Base-by-base conservation (phyloP, 108 stramenopile genomes). In the Skeletonema tropicum region DNA sequence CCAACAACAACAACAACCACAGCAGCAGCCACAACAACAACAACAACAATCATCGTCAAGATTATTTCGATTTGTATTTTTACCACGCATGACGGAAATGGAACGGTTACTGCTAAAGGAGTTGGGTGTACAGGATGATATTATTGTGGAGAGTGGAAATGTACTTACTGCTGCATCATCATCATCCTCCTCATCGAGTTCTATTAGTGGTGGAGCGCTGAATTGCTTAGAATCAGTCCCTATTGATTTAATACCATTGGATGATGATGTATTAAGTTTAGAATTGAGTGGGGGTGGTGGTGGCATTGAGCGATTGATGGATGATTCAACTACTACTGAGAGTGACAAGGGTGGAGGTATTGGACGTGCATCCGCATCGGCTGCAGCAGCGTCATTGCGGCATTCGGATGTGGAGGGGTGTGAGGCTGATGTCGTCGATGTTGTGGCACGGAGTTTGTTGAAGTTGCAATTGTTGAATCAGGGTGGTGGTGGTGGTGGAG, bases 401-500 rank as follows among this genome's bases (percentile, higher is more conserved):
- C 77, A 89, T 68, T 77, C 77, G 4, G 66, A 76, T 0, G 78
- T 88, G 26, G 89, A 95, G 58, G 83, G 86, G 0, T 91, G 87
- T 30, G 91, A 92, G 10, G 78, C 82, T 12, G 83, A 75, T 29
- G 76, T 90, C 13, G 70, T 90, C 1, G 80, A 89, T 49, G 76
- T 85, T 0, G 87, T 88, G 12, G 90, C 94, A 13, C 67, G 90
- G 26, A 83, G 87, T 49, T 70, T 95, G 46, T 71, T 91, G 36
- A 92, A 90, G 66, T 64, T 95, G n/a, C 94, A 95, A 80, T 26
- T 73, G 23, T 62, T 82, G 64, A 77, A 73, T 68, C 72, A 72
- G 46, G 72, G 52, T 64, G 29, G 19, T 42, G 25, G 46, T 6
- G 30, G 21, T 19, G 46, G 60, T 26, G 58, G 13, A 10, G 36